Conservation (phyloP, 495 filamentous ascomycete genomes). For the Staphylotrichum longicolle region DNA sequence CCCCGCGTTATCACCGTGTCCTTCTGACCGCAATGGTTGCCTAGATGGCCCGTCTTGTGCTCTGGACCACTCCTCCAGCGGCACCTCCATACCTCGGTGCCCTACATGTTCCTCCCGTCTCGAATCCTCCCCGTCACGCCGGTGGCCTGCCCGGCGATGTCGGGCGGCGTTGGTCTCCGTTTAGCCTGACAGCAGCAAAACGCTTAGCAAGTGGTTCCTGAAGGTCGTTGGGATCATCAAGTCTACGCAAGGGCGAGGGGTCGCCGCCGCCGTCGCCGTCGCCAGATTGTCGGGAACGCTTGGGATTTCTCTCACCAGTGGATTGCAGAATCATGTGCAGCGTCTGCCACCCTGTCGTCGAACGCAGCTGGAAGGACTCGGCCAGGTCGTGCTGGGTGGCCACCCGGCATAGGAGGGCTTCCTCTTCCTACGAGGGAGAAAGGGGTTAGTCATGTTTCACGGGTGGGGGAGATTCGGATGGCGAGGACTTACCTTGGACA, state of each 20-base stretch:
- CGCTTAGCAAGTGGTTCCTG: slow-evolving; percentile 92
- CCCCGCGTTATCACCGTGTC: neutral
- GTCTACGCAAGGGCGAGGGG: no score
- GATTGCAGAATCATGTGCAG: slow-evolving; percentile 88
- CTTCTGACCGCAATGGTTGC: neutral
- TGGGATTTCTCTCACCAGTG: slow-evolving; percentile 93
- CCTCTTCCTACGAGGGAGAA: slow-evolving; percentile 68
- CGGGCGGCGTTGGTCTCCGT: slow-evolving; percentile 28
- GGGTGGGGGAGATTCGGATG: neutral
- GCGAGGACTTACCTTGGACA: slow-evolving; percentile 63
- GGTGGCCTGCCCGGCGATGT: no score
- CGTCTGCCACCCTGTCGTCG: slow-evolving; percentile 87
- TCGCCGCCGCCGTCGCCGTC: slow-evolving; percentile 26
- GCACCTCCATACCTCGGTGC: no score
- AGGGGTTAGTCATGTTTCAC: slow-evolving; percentile 2
- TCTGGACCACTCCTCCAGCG: no score
- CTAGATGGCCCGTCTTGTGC: no score
- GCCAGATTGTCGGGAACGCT: slow-evolving; percentile 62
- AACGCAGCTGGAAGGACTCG: slow-evolving; percentile 75
- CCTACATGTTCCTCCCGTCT: no score
- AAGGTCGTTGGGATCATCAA: slow-evolving; percentile 26
- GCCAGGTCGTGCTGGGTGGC: slow-evolving; percentile 73
- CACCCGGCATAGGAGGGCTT: slow-evolving; percentile 78
- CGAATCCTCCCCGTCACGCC: no score
- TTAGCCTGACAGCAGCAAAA: slow-evolving; percentile 97